Percentiles rank a stretch among this genome's conserved stretches.
phyloP scores from a whole-genome alignment of 2,329 filamentous ascomycete species.

The Penicillium sp. region DNA sequence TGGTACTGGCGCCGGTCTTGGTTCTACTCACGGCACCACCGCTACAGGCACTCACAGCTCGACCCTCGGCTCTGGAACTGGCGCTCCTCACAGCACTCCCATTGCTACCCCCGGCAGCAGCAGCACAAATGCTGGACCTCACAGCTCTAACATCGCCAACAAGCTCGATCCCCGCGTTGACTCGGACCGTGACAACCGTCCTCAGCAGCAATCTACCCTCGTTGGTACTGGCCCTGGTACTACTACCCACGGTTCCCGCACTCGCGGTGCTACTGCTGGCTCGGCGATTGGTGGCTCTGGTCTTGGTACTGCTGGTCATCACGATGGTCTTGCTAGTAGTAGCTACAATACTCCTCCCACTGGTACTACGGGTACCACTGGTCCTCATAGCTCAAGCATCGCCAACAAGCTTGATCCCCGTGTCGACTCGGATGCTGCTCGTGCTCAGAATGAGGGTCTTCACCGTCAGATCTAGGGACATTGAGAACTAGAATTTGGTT shows the following conservation, averaged over 20 bases:
- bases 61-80: neutral
- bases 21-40: neutral
- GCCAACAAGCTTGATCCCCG: slow-evolving; percentile 29
- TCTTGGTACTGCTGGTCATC: neutral
- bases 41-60: slow-evolving; percentile 12
- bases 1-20: neutral
- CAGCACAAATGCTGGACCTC: slow-evolving; percentile 37
- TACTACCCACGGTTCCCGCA: neutral
- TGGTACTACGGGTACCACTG: neutral
- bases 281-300: neutral
- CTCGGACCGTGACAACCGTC: slow-evolving; percentile 40
- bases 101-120: neutral
- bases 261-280: neutral
- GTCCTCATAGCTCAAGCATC: slow-evolving; percentile 19
- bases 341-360: neutral
- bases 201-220: slow-evolving; percentile 7
- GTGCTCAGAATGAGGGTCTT: neutral
- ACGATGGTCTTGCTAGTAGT: neutral
- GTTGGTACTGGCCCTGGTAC: neutral
- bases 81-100: neutral
- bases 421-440: slow-evolving; percentile 15
- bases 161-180: slow-evolving; percentile 32
- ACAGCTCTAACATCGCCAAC: slow-evolving; percentile 34
- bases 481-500: neutral
- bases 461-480: slow-evolving; percentile 4